Base-by-base conservation (phyloP, 2,329 filamentous ascomycete species). In the Nothophoma quercina region DNA sequence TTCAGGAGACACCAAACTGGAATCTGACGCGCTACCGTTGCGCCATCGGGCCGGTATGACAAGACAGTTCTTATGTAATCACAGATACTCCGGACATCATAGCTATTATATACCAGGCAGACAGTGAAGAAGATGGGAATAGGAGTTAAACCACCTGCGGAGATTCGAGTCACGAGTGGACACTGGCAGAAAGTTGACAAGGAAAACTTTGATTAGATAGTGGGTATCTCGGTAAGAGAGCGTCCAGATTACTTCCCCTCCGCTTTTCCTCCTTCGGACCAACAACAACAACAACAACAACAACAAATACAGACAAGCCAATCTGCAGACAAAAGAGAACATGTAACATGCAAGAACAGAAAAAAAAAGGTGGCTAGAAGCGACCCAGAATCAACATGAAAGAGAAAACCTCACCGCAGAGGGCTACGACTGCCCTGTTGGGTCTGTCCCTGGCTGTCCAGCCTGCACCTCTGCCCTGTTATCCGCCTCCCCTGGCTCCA, bases 21-120 rank as follows among this genome's bases (percentile, higher is more conserved):
- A 65, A 65, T 65, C 62, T 64, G 60, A 64, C 60, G 60, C 62
- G 62, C 60, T 65, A 62, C 62, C 60, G 60, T 65, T 65, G 60
- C 60, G 59, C 60, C 60, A 65, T 55, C 47, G 50, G 51, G 62
- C 60, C 60, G 22, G 45, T 28, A n/a, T 16, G 22, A 12, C 5
- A 23, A 4, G 13, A 5, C 15, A 28, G 7, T 22, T 43, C 28
- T 32, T 44, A 44, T 35, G 41, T 44, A 44, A 44, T 44, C 41
- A 34, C 28, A 9, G n/a, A n/a, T n/a, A n/a, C n/a, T n/a, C n/a
- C n/a, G n/a, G n/a, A n/a, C n/a, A n/a, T n/a, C n/a, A n/a, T n/a
- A n/a, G n/a, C n/a, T n/a, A n/a, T n/a, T n/a, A n/a, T n/a, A n/a
- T n/a, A n/a, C n/a, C n/a, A n/a, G n/a, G n/a, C n/a, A n/a, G n/a